Evolutionary conservation across 176 grass and related monocot genomes (phyloP), one percentile per base, ranked within the genome.

Genomic region (Musa schizocarpa): DNA sequence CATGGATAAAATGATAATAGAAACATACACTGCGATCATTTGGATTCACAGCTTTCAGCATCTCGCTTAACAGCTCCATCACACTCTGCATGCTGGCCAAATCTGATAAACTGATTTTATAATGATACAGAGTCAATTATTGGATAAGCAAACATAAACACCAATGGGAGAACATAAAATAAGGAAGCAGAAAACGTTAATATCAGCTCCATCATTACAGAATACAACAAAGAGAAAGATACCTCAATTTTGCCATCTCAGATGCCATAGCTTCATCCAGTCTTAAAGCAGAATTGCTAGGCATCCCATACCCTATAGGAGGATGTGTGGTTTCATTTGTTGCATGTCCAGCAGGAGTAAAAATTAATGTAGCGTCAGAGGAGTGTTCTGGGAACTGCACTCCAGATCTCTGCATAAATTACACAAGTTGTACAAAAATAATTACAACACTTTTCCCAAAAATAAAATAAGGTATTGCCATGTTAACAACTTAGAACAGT

Each of bases 231-330:
- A 19, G 13, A 74, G 56, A 55, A 43, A 54, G 54, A 50, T 56
- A 96, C 92, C 88, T 92, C 59, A 96, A 78, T 74, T 86, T 76
- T 63, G 82, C 54, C 43, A 74, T 82, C 19, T 69, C 87, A 13
- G 92, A 96, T 77, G 92, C 79, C 86, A 96, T 92, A 76, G 89
- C 89, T 56, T 87, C 92, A 52, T 96, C 86, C 77, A 91, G 80
- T 58, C 84, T 87, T 20, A 81, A 26, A 63, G 83, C 81, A 78
- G 92, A 88, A 92, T 81, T 81, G 29, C 76, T 82, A 48, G 86
- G 84, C 82, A 89, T 83, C 72, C 88, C 92, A 80, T 74, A 82
- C 19, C 76, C 85, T 70, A 50, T 22, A 71, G 24, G 85, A 4
- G 85, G 80, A 52, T 51, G 69, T 54, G 82, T 77, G 21, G 66